A percentile compares a stretch with the other conserved stretches of the same genome.
phyloP scores from a whole-genome alignment of 1,284 basidiomycete species.

The Cutaneotrichosporon curvatum region DNA sequence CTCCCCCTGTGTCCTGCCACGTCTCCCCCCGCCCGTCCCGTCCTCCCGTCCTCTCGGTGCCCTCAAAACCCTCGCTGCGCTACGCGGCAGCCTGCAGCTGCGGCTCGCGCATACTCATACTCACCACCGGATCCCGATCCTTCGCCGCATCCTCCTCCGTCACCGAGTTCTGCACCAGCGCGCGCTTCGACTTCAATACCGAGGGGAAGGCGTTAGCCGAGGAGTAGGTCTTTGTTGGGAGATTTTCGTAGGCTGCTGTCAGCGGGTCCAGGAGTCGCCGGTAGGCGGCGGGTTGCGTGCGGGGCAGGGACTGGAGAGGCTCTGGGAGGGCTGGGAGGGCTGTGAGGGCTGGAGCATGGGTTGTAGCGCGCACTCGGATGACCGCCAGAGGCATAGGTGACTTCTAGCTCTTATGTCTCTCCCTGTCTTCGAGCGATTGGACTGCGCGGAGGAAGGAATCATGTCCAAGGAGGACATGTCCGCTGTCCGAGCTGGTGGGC shows the following conservation, averaged over 20 bases:
- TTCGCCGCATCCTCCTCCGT: slow-evolving; percentile 68
- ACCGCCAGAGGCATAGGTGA: too few relatives aligned
- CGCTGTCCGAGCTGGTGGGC: too few relatives aligned
- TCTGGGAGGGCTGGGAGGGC: too few relatives aligned
- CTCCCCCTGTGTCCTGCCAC: too few relatives aligned
- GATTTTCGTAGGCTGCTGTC: slow-evolving; percentile 78
- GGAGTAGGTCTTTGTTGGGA: slow-evolving; percentile 80
- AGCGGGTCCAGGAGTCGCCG: neutral
- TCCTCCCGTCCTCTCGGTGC: too few relatives aligned
- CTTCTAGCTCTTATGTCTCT: too few relatives aligned
- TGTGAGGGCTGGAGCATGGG: neutral
- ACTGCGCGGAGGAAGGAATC: too few relatives aligned
- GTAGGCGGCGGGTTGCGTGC: neutral
- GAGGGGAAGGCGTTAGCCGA: slow-evolving; percentile 93
- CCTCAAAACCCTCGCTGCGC: neutral
- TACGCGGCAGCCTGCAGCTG: neutral
- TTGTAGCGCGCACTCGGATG: too few relatives aligned
- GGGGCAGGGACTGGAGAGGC: neutral
- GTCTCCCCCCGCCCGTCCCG: too few relatives aligned
- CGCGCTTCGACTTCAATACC: slow-evolving; percentile 74
- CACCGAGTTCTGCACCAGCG: slow-evolving; percentile 73
- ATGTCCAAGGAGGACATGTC: too few relatives aligned
- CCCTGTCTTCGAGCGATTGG: too few relatives aligned
- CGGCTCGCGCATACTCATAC: slow-evolving; percentile 12
- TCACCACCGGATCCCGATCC: slow-evolving; percentile 56